Evolutionary conservation across 805 yeast species (phyloP).

Genomic region (Metschnikowia reukaufii): DNA sequence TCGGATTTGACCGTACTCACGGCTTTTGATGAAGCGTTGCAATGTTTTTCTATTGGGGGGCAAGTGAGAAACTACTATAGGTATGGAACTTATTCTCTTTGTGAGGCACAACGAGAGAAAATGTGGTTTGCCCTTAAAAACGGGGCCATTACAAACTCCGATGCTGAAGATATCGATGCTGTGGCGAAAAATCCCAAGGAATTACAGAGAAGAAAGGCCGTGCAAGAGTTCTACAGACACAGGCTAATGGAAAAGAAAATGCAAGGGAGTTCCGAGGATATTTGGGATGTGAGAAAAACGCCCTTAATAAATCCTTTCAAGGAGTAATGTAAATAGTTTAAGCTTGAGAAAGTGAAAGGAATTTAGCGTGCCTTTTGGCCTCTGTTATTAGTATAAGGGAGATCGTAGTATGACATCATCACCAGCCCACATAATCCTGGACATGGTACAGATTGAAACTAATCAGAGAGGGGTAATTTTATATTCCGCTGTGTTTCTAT

Average conservation of each 20-base stretch:
- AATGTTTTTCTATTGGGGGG: slow-evolving; percentile 89
- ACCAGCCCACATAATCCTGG: no score
- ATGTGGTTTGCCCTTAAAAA: slow-evolving; percentile 77
- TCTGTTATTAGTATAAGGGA: no score
- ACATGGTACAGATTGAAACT: no score
- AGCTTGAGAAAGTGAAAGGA: background rate
- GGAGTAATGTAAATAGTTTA: slow-evolving; percentile 15
- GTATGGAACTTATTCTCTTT: slow-evolving; percentile 73
- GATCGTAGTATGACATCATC: no score
- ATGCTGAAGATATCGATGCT: slow-evolving; percentile 36
- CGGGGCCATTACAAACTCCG: slow-evolving; percentile 29
- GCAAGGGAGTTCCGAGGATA: slow-evolving; percentile 77
- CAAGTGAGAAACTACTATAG: slow-evolving; percentile 82
- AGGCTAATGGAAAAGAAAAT: slow-evolving; percentile 59
- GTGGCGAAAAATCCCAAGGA: slow-evolving; percentile 42
- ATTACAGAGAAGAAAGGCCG: slow-evolving; percentile 46
- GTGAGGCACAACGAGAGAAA: slow-evolving; percentile 69
- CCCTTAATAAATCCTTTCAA: slow-evolving; percentile 41
- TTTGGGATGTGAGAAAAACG: slow-evolving; percentile 61
- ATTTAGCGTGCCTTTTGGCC: no score
- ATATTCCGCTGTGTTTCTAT: background rate
- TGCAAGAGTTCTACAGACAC: slow-evolving; percentile 71
- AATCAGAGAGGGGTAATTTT: no score
- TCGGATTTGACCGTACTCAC: slow-evolving; percentile 50
- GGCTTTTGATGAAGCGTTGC: slow-evolving; percentile 82